Evolutionary conservation across 2,329 filamentous ascomycete species (phyloP).

Genomic region (Ophiostoma sp.): DNA sequence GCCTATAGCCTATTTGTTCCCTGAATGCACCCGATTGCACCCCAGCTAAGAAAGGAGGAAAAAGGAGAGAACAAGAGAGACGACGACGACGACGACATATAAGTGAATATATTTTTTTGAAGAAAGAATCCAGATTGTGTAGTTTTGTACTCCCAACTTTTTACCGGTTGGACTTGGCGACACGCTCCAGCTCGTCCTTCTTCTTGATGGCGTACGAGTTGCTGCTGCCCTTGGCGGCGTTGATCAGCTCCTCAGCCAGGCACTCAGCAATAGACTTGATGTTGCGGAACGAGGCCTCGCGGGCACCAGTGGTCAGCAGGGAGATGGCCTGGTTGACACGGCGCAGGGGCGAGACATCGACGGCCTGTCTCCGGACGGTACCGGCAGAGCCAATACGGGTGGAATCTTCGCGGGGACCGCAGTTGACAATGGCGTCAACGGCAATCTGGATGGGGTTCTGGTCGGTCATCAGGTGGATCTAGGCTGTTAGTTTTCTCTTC

Average conservation of each 20-base stretch:
- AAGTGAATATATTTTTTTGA: constrained; percentile 9
- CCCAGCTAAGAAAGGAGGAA: background rate
- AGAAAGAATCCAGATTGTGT: background rate
- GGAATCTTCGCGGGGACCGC: constrained; percentile 98
- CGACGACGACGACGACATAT: background rate
- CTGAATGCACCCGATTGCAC: background rate
- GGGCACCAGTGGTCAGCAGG: constrained; percentile 97
- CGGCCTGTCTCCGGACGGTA: constrained; percentile 99
- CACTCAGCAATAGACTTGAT: constrained; percentile 99
- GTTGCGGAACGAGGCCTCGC: constrained; percentile 99
- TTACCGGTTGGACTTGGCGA: constrained; percentile 99
- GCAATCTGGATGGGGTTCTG: constrained; percentile 99
- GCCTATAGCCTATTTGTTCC: too few relatives aligned
- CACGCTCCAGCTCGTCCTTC: constrained; percentile 99
- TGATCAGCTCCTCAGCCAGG: constrained; percentile 99
- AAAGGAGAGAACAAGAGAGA: background rate
- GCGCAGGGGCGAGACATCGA: constrained; percentile 99
- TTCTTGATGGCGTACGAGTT: constrained; percentile 99
- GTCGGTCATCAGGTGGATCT: constrained; percentile 99
- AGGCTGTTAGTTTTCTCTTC: background rate
- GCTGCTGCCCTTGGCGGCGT: constrained; percentile 99
- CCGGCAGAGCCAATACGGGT: constrained; percentile 99
- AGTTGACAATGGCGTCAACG: constrained; percentile 99
- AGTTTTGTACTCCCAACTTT: constrained; percentile 33
- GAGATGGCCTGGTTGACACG: constrained; percentile 99